A percentile compares a stretch with the other conserved stretches of the same genome.
Conservation (phyloP, 768 basidiomycete genomes). For the Tylopilus cervinicoccineus region DNA sequence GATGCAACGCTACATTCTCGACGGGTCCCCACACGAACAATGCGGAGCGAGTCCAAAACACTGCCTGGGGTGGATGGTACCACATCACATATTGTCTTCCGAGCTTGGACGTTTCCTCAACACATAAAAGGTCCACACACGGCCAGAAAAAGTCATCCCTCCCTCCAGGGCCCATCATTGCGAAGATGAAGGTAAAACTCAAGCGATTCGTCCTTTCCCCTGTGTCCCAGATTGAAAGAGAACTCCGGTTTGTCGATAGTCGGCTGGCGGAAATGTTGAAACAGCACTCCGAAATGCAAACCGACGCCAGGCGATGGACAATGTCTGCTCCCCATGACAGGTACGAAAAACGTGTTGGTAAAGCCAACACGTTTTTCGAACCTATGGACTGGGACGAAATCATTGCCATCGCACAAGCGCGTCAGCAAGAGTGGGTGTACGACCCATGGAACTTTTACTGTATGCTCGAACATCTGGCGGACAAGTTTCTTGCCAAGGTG, state of each 20-base stretch:
- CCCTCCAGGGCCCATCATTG: background rate
- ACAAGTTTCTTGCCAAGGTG: background rate
- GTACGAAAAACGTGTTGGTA: background rate
- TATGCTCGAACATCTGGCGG: slow-evolving; percentile 5
- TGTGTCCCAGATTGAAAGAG: background rate
- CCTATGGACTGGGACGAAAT: slow-evolving; percentile 3
- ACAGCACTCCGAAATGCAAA: background rate
- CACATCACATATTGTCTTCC: background rate
- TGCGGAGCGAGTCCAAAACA: background rate
- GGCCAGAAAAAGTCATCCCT: background rate
- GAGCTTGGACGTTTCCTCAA: too few species aligned
- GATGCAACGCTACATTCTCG: background rate
- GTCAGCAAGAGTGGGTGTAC: background rate
- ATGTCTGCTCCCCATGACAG: background rate
- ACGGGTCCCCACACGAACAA: background rate
- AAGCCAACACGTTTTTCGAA: background rate
- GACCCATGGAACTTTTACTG: background rate
- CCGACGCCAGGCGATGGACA: background rate
- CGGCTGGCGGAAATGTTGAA: background rate
- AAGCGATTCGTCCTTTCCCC: background rate
- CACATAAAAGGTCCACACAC: background rate
- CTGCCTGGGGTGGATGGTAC: background rate
- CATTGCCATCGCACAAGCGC: background rate
- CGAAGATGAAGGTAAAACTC: background rate
- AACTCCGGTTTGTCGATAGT: background rate